phyloP scores from a whole-genome alignment of 805 yeast genomes.

The Starmerella apis region DNA sequence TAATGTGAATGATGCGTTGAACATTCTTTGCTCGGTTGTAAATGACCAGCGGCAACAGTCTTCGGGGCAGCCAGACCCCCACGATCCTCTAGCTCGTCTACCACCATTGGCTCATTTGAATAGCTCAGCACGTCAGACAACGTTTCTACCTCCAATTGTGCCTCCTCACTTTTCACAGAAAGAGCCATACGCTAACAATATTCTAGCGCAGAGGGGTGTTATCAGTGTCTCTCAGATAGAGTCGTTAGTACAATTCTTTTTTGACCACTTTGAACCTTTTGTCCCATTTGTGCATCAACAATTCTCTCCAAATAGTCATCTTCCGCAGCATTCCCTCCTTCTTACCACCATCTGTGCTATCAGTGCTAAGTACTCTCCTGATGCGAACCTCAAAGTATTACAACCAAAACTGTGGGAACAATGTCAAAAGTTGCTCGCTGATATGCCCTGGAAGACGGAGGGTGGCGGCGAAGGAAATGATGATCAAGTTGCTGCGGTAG shows the following conservation, averaged over 20 bases:
- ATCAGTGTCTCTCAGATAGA: constrained; percentile 41
- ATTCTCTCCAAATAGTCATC: constrained; percentile 50
- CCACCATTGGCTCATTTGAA: constrained; percentile 1
- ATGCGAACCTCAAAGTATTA: constrained; percentile 77
- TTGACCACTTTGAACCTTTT: constrained; percentile 73
- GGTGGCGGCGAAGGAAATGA: constrained; percentile 34
- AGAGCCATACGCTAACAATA: constrained; percentile 1
- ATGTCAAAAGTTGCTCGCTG: background rate
- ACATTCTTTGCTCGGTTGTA: constrained; percentile 34
- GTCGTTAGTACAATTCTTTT: constrained; percentile 39
- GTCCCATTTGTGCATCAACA: constrained; percentile 78
- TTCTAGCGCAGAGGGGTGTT: constrained; percentile 39
- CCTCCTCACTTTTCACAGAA: background rate
- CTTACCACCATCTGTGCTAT: constrained; percentile 73
- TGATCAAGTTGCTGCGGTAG: constrained; percentile 55
- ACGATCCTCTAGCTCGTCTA: background rate
- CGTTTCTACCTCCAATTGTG: background rate
- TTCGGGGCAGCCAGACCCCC: background rate
- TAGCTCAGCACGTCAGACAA: background rate
- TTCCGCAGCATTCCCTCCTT: constrained; percentile 71
- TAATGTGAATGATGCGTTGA: constrained; percentile 34
- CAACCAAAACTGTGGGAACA: constrained; percentile 65
- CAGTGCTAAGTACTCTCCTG: constrained; percentile 58
- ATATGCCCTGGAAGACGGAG: constrained; percentile 31
- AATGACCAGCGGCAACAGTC: constrained; percentile 1